Evolutionary conservation across 768 basidiomycete genomes (phyloP), one percentile per base, ranked within the genome.

Genomic region (Mycena polygramma): DNA sequence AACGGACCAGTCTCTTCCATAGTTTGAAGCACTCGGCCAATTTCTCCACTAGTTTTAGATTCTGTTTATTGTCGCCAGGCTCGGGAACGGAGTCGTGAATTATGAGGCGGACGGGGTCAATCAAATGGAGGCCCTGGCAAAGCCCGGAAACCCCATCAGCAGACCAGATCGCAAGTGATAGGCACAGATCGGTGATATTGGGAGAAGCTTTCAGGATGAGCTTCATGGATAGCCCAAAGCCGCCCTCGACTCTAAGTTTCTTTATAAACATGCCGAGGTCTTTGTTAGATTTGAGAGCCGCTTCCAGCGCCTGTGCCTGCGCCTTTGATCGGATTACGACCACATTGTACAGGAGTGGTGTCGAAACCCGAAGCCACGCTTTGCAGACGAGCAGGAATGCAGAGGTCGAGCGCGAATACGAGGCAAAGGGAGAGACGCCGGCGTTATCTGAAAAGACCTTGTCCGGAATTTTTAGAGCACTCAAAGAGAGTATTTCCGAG

Each of bases 161-260:
- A 8, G 57, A 52, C 66, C 55, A 68, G 19, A 71, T 62, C 3
- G 39, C 61, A 8, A 71, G 36, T 11, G 62, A 59, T 2, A 68
- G 8, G 14, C 53, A 4, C 13, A 71, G 11, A 62, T 71, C 66
- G 17, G 48, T 63, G 7, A 71, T 63, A 46, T 68, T 71, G n/a
- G 70, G 65, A 22, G 61, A 63, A 35, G 20, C 17, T 30, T 53
- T 36, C 2, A 71, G 57, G 22, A 71, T 64, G 24, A 14, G 22
- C 13, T 46, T 57, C 66, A 75, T 71, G 13, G 69, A 7, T 52
- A 59, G 4, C 10, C 75, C 73, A 19, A 70, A 76, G 1, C 74
- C 75, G 11, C 76, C 75, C 62, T 78, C 76, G 39, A 78, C 65
- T n/a, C 77, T 73, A 13, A 79, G 65, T 51, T 77, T 78, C 57